Evolutionary conservation across 257 asterid genomes (phyloP).

Genomic region (Scutellaria galericulata): DNA sequence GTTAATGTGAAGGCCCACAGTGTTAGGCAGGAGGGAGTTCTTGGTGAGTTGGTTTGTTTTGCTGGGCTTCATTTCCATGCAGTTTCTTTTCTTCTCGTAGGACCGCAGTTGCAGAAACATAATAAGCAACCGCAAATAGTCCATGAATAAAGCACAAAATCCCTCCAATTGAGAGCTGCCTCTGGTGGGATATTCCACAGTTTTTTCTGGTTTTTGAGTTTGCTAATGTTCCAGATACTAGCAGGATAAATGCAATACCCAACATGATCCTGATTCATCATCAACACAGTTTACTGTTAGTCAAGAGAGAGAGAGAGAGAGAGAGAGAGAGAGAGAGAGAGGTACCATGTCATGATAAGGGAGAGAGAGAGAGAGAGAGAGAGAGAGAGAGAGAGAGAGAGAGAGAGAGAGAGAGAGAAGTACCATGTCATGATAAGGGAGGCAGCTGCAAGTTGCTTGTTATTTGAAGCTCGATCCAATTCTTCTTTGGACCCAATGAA

Average conservation of each 20-base stretch:
- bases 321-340: too few species aligned
- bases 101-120: slow-evolving; percentile 56
- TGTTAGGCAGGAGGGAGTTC: slow-evolving; percentile 42
- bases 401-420: neutral
- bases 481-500: slow-evolving; percentile 73
- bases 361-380: slow-evolving; percentile 45
- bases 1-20: too few species aligned
- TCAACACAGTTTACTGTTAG: neutral
- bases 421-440: slow-evolving; percentile 81
- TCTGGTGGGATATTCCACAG: slow-evolving; percentile 63
- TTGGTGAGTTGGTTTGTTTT: slow-evolving; percentile 42
- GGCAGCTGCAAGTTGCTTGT: slow-evolving; percentile 77
- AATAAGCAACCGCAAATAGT: slow-evolving; percentile 61
- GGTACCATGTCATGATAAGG: slow-evolving; percentile 72
- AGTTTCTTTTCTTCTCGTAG: slow-evolving; percentile 49
- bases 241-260: slow-evolving; percentile 58
- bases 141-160: slow-evolving; percentile 68
- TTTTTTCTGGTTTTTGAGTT: slow-evolving; percentile 57
- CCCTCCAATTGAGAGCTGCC: slow-evolving; percentile 66
- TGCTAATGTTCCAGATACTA: slow-evolving; percentile 55
- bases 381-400: neutral
- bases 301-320: neutral
- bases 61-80: slow-evolving; percentile 37
- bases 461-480: slow-evolving; percentile 60
- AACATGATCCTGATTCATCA: slow-evolving; percentile 47